Base-by-base conservation (phyloP, 2,329 filamentous ascomycete species). In the Cercospora citrullina region DNA sequence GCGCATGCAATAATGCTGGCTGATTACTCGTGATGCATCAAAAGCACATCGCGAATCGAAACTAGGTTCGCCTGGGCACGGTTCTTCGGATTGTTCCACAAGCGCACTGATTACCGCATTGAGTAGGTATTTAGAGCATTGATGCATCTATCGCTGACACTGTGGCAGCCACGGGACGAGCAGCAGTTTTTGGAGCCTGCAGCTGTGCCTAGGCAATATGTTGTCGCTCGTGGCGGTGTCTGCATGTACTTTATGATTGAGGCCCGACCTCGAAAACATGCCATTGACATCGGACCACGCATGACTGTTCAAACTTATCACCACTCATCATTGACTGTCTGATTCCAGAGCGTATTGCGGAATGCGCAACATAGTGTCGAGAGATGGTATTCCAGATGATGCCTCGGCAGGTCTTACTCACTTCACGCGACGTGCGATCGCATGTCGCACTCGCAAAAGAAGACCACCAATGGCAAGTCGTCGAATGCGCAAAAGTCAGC, bases 21-120 rank as follows among this genome's bases (percentile, higher is more conserved):
- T 42, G 36, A 10, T 21, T 14, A 3, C 45, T 48, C 21, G 45
- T 14, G 28, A 7, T 45, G 23, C 14, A 21, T 12, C 26, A 7
- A 16, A 33, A 26, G 21, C 7, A 26, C n/a, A 1, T 0, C 21
- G 31, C 30, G 5, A 21, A 8, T 7, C 31, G 12, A 42, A 39
- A 9, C 23, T 23, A 28, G 48, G 48, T 16, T 28, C 28, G 21
- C 18, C 48, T 53, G 5, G 21, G 1, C 12, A 23, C 12, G 48
- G 1, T 53, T 14, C 8, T 2, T 0, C 10, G 10, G 18, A 2
- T 5, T 28, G 36, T 61, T 28, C 60, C n/a, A 21, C 23, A 51
- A n/a, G 63, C 63, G 63, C 63, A 45, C 12, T 60, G 63, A 42
- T 60, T 60, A 16, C 63, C 48, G 18, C 63, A 48, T 60, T 45